Conservation (phyloP, 2,329 filamentous ascomycete species). For the Emericellopsis atlantica region DNA sequence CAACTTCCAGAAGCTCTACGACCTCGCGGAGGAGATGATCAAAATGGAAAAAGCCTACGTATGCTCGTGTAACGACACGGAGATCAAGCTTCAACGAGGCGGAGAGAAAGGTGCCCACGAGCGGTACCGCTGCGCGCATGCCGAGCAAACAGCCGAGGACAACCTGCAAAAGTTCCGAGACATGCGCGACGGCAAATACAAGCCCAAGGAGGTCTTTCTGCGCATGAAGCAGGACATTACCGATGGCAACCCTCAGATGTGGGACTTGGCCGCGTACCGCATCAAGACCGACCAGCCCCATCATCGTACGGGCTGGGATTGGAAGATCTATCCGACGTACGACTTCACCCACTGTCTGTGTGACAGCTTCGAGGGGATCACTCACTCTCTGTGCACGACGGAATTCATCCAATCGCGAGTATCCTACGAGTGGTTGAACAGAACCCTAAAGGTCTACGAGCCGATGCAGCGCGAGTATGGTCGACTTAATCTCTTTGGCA, state of each 20-base stretch:
- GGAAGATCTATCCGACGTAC: conserved; percentile 92
- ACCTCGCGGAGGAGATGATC: conserved; percentile 74
- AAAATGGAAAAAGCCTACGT: conserved; percentile 59
- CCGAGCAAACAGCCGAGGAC: conserved; percentile 59
- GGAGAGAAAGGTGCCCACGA: conserved; percentile 53
- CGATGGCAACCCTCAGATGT: conserved; percentile 86
- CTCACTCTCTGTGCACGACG: conserved; percentile 84
- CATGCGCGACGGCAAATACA: conserved; percentile 88
- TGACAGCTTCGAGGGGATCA: conserved; percentile 86
- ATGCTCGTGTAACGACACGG: conserved; percentile 69
- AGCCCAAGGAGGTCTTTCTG: conserved; percentile 68
- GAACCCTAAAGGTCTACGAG: conserved; percentile 69
- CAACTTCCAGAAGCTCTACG: conserved; percentile 73
- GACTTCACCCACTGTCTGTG: conserved; percentile 86
- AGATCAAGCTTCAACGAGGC: conserved; percentile 80
- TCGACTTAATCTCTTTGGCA: conserved; percentile 59
- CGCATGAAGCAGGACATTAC: conserved; percentile 88
- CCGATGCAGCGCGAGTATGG: conserved; percentile 87
- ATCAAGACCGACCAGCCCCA: conserved; percentile 59
- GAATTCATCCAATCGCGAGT: conserved; percentile 79
- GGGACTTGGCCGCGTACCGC: conserved; percentile 87
- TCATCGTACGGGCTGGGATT: conserved; percentile 68
- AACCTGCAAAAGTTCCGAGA: conserved; percentile 75
- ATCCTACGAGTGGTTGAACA: conserved; percentile 85
- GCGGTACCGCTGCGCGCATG: conserved; percentile 71